Evolutionary conservation across 176 grass and related monocot species (phyloP), one percentile per base, ranked within the genome.

Genomic region (Leersia perrieri): DNA sequence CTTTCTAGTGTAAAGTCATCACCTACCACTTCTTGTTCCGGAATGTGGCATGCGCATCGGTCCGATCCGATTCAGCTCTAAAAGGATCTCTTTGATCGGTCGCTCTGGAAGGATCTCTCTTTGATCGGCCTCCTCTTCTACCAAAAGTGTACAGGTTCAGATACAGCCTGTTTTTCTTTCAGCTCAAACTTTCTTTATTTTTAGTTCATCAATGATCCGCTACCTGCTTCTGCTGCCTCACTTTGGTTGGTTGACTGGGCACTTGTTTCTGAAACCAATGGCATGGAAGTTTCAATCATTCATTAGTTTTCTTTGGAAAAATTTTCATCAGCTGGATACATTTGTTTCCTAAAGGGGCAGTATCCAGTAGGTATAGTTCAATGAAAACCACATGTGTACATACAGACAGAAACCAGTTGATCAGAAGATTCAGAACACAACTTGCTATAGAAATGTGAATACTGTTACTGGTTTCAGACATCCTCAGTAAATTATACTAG

Each of bases 51-150:
- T 27, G 71, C 77, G 49, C 79, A 73, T 87, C 68, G 29, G 39
- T 81, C 67, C 23, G 75, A 68, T 45, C 53, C n/a, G 36, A 82
- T 69, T 81, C 82, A 78, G 20, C 77, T 78, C 73, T 79, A 61
- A 75, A 84, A 88, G 89, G 41, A 88, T 68, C 41, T 79, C 33
- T 25, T n/a, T n/a, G n/a, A n/a, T n/a, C n/a, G n/a, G n/a, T n/a
- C n/a, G 20, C 77, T 78, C 73, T 79, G 67, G 70, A 84, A 88
- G 89, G 41, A 88, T 68, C 41, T 79, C 33, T 25, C n/a, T n/a
- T n/a, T 58, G 53, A 25, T 58, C 53, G 22, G n/a, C 10, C 53
- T 25, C 53, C 11, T 72, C 41, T 36, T 70, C 82, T 74, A 71
- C 87, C 87, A 28, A 70, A 80, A 20, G 41, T 4, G 49, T 53